Conservation (phyloP, 352 stramenopile species). For the Globisporangium viniferum region DNA sequence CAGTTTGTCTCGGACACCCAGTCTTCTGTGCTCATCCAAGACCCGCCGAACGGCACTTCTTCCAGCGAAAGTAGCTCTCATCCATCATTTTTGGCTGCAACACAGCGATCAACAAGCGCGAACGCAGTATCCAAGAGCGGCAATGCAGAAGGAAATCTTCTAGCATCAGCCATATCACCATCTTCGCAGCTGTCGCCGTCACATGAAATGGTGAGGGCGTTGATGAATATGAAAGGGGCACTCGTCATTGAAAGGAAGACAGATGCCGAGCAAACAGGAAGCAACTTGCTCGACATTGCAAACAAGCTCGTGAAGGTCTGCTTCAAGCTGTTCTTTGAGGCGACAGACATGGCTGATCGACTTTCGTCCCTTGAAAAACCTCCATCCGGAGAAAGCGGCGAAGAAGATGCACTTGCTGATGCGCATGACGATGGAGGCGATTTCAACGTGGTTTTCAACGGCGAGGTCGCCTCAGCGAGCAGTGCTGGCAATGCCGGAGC, state of each 20-base stretch:
- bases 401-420: not conserved
- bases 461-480: conserved; percentile 5
- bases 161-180: not conserved
- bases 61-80: not conserved
- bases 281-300: conserved; percentile 24
- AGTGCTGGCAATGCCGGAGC: conserved; percentile 3
- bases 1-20: conserved; percentile 23
- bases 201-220: conserved; percentile 15
- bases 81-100: conserved; percentile 15
- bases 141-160: not conserved
- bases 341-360: conserved; percentile 57
- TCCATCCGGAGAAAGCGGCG: conserved; percentile 9
- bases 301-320: conserved; percentile 41
- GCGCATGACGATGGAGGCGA: conserved; percentile 13
- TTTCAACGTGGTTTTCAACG: conserved; percentile 15
- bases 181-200: not conserved
- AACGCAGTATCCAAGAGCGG: not conserved
- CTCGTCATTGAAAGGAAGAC: conserved; percentile 10
- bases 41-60: no score
- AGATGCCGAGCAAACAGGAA: not conserved
- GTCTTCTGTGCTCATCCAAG: conserved; percentile 11
- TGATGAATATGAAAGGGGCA: conserved; percentile 27
- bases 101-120: not conserved
- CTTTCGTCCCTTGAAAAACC: conserved; percentile 27
- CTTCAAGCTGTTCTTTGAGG: conserved; percentile 65